Percentiles rank a stretch among this genome's conserved stretches.
Evolutionary conservation across 139 green algal species (phyloP).

Genomic region (Chlorella ohadii): DNA sequence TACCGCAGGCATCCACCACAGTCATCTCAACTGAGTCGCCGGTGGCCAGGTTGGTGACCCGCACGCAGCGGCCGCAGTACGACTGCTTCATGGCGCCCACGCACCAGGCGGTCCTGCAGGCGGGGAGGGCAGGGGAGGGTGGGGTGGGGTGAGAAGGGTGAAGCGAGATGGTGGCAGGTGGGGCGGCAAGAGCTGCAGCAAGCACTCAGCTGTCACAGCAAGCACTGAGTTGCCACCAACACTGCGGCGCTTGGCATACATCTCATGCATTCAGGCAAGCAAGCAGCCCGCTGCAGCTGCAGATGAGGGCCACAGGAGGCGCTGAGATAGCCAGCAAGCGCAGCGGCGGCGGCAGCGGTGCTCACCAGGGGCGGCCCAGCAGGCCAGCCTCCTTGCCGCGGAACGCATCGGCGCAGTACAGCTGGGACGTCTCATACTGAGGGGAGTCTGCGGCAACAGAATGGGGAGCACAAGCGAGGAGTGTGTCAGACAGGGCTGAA

Average conservation of each 20-base stretch:
- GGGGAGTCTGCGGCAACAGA: not conserved
- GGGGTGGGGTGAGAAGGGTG: not conserved
- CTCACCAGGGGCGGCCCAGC: constrained; percentile 1
- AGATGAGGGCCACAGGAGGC: too few relatives aligned
- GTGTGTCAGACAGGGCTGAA: too few relatives aligned
- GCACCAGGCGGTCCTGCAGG: constrained; percentile 2
- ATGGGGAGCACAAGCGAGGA: too few relatives aligned
- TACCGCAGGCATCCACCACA: not conserved
- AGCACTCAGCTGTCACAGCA: too few relatives aligned
- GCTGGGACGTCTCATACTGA: not conserved
- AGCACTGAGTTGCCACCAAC: too few relatives aligned
- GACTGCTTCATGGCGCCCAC: constrained; percentile 5
- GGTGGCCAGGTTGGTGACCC: constrained; percentile 11
- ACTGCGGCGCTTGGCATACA: too few relatives aligned
- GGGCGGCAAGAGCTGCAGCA: too few relatives aligned
- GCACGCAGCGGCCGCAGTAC: constrained; percentile 5
- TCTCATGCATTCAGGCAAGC: too few relatives aligned
- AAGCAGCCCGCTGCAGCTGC: too few relatives aligned
- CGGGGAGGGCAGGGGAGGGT: not conserved
- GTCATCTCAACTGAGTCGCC: not conserved
- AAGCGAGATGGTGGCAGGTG: too few relatives aligned
- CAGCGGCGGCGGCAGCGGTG: not conserved
- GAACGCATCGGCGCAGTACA: constrained; percentile 3
- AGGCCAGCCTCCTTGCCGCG: not conserved
- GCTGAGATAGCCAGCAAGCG: too few relatives aligned